Evolutionary conservation across 164 flowering plant species (phyloP), one percentile per base, ranked within the genome.

Genomic region (Berberis vulgaris): DNA sequence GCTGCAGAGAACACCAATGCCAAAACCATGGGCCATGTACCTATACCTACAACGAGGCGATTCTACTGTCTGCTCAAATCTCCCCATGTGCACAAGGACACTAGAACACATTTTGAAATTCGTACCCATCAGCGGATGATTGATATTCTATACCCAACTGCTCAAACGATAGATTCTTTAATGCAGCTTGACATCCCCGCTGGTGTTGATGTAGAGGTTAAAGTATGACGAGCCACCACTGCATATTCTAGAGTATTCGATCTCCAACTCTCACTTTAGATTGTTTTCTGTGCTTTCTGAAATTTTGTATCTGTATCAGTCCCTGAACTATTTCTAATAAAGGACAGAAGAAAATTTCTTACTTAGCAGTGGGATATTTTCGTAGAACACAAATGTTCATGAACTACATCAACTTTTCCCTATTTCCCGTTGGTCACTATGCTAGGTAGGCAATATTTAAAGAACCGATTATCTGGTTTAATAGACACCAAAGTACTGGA

Each of bases 191-290:
- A 94, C 68, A 81, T 94, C 64, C 96, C 99, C 62, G 86, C 89
- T n/a, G 99, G 94, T 3, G 99, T 94, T 59, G 97, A 94, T 72
- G 93, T 94, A 26, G 91, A 94, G 78, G 96, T 94, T 76, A 94
- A 88, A 81, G 86, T 92, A 57, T 89, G 72, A 82, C 50, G 69
- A 66, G 49, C 38, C 47, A 53, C 47, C 46, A 57, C 64, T 54
- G 50, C 41, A 43, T 53, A 68, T 62, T 56, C 26, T 60, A 42
- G 47, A 42, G 2, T 5, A 8, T 57, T 8, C 41, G 1, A 57
- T 41, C 6, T 38, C 42, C 8, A 7, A 5, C n/a, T 39, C 13
- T 40, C 10, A 40, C 41, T 7, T 7, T 57, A 2, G 40, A 1
- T 41, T 11, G 40, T 40, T 41, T 41, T 4, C 1, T 39, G 4